Base-by-base conservation (phyloP, 2,329 filamentous ascomycete genomes). In the Aspergillus pseudoterreus region DNA sequence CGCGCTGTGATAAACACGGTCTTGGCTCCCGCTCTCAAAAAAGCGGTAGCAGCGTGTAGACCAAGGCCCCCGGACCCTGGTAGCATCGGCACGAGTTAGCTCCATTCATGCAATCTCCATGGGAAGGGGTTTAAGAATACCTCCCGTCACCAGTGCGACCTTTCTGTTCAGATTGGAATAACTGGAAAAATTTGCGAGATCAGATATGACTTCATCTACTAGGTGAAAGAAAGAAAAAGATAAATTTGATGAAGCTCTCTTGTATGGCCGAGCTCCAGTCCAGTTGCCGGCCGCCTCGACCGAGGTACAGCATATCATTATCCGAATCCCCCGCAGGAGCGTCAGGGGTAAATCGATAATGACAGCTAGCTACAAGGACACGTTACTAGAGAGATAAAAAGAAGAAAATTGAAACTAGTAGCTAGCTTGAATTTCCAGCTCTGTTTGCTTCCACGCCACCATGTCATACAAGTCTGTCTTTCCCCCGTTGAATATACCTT, bases 1-100 rank as follows among this genome's bases (percentile, higher is more conserved):
- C 52, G 45, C 4, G 52, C 52, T 9, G 52, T 55, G 8, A 55
- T 47, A 22, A 55, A 47, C 30, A 55, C 52, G 8, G 49, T 55
- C 42, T 52, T 49, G 6, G 52, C 52, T 19, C 52, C 52, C 12
- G 49, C 49, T 38, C 38, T 11, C 4, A 55, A 45, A 4, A 55
- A 30, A 2, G 47, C 12, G 1, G 52, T 55, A 15, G 52, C 52
- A 22, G 51, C 45, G 33, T 55, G 52, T 8, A 55, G 46, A 30
- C 52, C 52, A 27, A 55, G 46, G 4, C 52, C 52, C 30, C 52
- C 42, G 15, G 49, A 55, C 14, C 46, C 49, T 55, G 19, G 42
- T 38, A 38, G 35, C 14, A 11, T 6, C 15, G 35, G 35, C 8
- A 9, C 35, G 14, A n/a, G 35, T 38, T 38, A 6, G 35, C 6